phyloP scores from a whole-genome alignment of 129 eudicot species.

The Arctium lappa region DNA sequence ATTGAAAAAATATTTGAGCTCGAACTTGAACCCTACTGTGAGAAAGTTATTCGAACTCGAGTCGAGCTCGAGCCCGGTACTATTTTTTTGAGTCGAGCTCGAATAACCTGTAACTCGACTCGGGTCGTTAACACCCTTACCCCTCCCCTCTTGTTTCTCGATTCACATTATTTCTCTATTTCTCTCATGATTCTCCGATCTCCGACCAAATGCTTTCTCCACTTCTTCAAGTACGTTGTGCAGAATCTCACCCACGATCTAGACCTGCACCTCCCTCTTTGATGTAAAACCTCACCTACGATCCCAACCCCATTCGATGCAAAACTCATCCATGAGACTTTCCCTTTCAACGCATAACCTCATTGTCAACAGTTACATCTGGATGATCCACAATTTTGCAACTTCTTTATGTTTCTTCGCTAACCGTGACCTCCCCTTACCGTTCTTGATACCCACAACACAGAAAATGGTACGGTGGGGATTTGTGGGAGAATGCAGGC shows the following conservation, averaged over 20 bases:
- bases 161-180: neutral
- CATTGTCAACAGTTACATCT: neutral
- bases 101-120: too few species aligned
- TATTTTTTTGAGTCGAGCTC: too few species aligned
- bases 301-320: neutral
- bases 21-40: too few species aligned
- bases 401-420: neutral
- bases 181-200: too few species aligned
- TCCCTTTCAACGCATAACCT: neutral
- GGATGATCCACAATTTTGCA: neutral
- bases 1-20: too few species aligned
- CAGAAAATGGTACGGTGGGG: neutral
- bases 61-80: too few species aligned
- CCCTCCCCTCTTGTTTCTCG: neutral
- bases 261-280: neutral
- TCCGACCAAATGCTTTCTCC: neutral
- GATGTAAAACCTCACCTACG: neutral
- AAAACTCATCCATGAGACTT: neutral
- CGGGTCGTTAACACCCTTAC: too few species aligned
- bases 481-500: neutral
- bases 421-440: neutral
- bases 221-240: neutral
- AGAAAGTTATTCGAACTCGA: too few species aligned
- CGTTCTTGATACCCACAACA: neutral
- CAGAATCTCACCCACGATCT: neutral